Evolutionary conservation across 352 stramenopile genomes (phyloP).

Genomic region (Phytophthora fragariaefolia): DNA sequence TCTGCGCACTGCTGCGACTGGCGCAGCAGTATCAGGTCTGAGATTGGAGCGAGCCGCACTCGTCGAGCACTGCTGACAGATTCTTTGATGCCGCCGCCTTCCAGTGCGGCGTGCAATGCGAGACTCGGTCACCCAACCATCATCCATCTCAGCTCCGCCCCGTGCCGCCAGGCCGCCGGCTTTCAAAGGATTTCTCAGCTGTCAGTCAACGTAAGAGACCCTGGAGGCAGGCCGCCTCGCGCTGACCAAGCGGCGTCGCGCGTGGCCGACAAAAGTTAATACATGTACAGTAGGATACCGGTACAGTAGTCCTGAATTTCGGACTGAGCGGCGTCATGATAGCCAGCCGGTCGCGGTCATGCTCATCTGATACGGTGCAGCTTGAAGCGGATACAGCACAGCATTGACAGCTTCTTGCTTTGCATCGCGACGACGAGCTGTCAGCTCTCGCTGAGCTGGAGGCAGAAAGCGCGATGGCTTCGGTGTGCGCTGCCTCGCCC

Average conservation of each 20-base stretch:
- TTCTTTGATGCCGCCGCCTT: too few relatives aligned
- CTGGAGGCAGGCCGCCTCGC: too few relatives aligned
- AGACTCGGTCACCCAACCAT: neutral
- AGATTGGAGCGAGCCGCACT: neutral
- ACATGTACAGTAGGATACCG: too few relatives aligned
- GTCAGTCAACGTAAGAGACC: neutral
- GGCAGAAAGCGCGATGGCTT: constrained; percentile 36
- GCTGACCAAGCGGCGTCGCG: too few relatives aligned
- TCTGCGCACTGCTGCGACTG: neutral
- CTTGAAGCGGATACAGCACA: constrained; percentile 23
- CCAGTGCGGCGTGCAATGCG: neutral
- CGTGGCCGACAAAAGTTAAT: neutral
- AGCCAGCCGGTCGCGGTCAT: neutral
- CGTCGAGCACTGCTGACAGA: neutral
- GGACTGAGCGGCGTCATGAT: too few relatives aligned
- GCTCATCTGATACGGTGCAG: constrained; percentile 30
- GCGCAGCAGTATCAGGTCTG: neutral
- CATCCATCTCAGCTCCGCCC: constrained; percentile 8
- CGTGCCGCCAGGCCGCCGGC: neutral
- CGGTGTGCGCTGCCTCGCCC: neutral
- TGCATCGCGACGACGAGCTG: constrained; percentile 12
- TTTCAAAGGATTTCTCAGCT: constrained; percentile 19
- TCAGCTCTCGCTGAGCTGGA: constrained; percentile 3
- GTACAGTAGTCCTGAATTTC: neutral
- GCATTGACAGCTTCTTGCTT: constrained; percentile 18